These are phyloP conservation scores for Colletotrichum musicola DNA, from an alignment of 2,329 filamentous ascomycete species.

Conservation along the genomic window DNA sequence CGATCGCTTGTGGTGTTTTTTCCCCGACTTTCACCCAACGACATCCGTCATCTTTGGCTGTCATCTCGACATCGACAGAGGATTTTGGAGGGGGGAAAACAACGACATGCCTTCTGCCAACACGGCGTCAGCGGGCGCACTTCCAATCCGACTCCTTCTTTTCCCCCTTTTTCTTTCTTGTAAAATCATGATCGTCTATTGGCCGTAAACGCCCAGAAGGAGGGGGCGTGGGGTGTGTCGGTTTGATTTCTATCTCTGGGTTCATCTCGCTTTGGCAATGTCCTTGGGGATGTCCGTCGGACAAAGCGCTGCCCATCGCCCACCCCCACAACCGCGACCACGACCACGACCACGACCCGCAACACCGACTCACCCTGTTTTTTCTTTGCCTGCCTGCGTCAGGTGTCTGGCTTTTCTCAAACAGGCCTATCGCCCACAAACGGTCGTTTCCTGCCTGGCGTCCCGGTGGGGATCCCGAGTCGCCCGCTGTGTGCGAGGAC, in stretches of 20 bases:
- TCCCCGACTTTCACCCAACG: conserved; percentile 14
- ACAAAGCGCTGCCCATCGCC: conserved; percentile 36
- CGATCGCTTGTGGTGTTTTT: background rate
- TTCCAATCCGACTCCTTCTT: background rate
- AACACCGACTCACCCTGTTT: conserved; percentile 24
- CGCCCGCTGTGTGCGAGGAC: conserved; percentile 22
- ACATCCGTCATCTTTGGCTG: conserved; percentile 8
- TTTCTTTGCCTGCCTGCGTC: background rate
- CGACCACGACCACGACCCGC: conserved; percentile 2
- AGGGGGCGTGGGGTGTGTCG: conserved; percentile 33
- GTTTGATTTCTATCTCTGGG: conserved; percentile 35
- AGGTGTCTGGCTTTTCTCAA: conserved; percentile 1
- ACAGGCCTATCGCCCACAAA: conserved; percentile 16
- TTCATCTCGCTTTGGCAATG: conserved; percentile 36
- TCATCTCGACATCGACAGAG: conserved; percentile 17
- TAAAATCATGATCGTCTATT: conserved; percentile 16
- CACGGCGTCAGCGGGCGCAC: background rate
- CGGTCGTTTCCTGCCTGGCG: background rate
- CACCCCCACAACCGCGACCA: conserved; percentile 27
- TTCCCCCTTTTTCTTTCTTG: background rate
- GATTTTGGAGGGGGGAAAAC: background rate
- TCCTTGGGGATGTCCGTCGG: conserved; percentile 43
- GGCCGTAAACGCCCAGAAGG: background rate
- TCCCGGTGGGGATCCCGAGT: conserved; percentile 19
- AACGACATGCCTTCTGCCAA: background rate